phyloP scores from a whole-genome alignment of 1,284 basidiomycete genomes.

The Cryptococcus sp. region DNA sequence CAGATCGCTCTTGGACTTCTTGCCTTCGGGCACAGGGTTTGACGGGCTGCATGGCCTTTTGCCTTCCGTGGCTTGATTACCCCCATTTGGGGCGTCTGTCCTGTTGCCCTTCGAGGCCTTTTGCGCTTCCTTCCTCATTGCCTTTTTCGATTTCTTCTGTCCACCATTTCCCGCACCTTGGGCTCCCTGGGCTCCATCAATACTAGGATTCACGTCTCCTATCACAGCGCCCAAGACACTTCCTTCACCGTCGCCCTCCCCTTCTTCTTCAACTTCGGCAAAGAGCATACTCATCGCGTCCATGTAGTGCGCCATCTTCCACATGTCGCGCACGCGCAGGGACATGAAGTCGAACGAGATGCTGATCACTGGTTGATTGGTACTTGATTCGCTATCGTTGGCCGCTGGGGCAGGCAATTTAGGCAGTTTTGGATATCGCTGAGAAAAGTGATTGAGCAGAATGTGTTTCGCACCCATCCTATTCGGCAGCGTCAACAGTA shows the following conservation, averaged over 20 bases:
- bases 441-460: constrained; percentile 92
- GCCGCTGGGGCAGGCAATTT: constrained; percentile 43
- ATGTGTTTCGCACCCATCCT: constrained; percentile 82
- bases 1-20: neutral
- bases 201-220: constrained; percentile 20
- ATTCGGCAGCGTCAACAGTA: neutral
- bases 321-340: constrained; percentile 72
- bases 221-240: constrained; percentile 14
- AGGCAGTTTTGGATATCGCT: constrained; percentile 86
- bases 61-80: neutral
- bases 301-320: constrained; percentile 74
- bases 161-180: neutral
- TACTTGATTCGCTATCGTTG: constrained; percentile 17
- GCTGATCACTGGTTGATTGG: constrained; percentile 58
- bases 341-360: constrained; percentile 80
- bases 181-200: constrained; percentile 7
- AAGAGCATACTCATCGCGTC: constrained; percentile 71
- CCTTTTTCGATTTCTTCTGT: constrained; percentile 4
- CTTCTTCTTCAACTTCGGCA: constrained; percentile 61
- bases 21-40: neutral
- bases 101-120: neutral
- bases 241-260: constrained; percentile 47
- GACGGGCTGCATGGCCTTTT: neutral
- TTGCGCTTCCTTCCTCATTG: constrained; percentile 3
- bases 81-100: neutral